A percentile compares a stretch with the other conserved stretches of the same genome.
Conservation (phyloP, 352 stramenopile genomes). For the Globisporangium heterothallicum region DNA sequence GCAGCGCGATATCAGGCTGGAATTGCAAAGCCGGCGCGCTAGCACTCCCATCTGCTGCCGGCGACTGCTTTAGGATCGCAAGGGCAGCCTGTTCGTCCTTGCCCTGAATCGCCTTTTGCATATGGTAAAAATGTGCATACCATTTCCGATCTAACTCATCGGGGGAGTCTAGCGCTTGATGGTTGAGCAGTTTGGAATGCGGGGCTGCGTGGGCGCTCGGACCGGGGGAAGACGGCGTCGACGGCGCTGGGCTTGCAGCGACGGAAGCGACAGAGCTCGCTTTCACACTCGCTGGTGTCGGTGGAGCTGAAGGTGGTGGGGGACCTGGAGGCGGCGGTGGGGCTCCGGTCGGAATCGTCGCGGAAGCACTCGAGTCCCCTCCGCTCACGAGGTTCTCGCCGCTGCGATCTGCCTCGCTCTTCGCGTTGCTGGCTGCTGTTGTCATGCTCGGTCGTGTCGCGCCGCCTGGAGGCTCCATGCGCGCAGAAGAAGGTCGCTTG, state of each 20-base stretch:
- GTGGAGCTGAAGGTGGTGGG: constrained; percentile 23
- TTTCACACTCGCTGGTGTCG: constrained; percentile 13
- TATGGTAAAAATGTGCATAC: constrained; percentile 82
- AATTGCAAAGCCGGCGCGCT: constrained; percentile 39
- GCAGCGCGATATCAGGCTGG: constrained; percentile 70
- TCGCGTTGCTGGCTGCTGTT: constrained; percentile 4
- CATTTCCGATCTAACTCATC: constrained; percentile 84
- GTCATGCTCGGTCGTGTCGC: neutral
- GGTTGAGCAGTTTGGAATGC: constrained; percentile 67
- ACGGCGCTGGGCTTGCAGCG: constrained; percentile 6
- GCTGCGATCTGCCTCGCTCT: neutral
- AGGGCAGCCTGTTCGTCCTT: constrained; percentile 58
- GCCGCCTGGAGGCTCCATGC: constrained; percentile 5
- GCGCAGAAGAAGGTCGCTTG: neutral
- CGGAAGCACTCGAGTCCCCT: neutral
- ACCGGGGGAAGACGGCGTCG: constrained; percentile 25
- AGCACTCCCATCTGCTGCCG: constrained; percentile 6
- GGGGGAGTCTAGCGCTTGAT: constrained; percentile 60
- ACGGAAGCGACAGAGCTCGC: constrained; percentile 2
- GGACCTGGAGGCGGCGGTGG: constrained; percentile 34
- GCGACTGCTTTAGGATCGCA: constrained; percentile 55
- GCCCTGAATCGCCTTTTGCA: constrained; percentile 74
- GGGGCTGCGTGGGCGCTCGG: constrained; percentile 27
- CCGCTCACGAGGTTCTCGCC: neutral
- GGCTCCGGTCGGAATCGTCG: constrained; percentile 13